Conservation (phyloP, 1,284 basidiomycete genomes). For the Sanghuangporus baumii region DNA sequence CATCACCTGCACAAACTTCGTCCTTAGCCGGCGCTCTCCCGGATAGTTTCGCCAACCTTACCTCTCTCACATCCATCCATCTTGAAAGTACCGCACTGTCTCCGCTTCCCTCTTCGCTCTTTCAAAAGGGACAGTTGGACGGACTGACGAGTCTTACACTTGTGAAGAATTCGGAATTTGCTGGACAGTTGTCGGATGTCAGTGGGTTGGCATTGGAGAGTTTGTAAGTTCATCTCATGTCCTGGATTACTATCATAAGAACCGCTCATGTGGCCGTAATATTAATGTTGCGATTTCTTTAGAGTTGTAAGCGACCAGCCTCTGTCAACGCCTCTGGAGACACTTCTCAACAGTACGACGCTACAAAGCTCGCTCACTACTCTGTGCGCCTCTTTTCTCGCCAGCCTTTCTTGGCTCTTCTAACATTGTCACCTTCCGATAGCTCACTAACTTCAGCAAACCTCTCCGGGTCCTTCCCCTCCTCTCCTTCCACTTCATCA, state of each 20-base stretch:
- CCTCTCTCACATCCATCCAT: conserved; percentile 35
- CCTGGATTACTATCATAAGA: too few relatives aligned
- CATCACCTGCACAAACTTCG: conserved; percentile 24
- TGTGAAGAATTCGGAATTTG: conserved; percentile 41
- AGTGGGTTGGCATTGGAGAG: conserved; percentile 32
- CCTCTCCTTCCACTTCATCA: conserved; percentile 23
- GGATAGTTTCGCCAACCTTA: conserved; percentile 33
- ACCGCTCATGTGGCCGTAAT: neutral
- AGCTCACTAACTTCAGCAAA: conserved; percentile 28
- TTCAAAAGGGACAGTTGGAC: conserved; percentile 26
- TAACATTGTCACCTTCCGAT: neutral
- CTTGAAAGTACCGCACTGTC: conserved; percentile 42
- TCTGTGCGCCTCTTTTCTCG: conserved; percentile 28
- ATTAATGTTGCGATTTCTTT: neutral
- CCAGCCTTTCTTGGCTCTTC: conserved; percentile 22
- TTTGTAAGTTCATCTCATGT: conserved; percentile 31
- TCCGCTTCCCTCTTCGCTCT: conserved; percentile 32
- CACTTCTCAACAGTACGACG: conserved; percentile 30
- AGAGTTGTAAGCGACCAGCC: conserved; percentile 34
- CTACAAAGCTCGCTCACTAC: conserved; percentile 33
- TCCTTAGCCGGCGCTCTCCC: conserved; percentile 32
- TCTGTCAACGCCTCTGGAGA: conserved; percentile 28
- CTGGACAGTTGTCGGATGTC: conserved; percentile 35
- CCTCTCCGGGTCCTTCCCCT: conserved; percentile 27
- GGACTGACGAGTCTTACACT: conserved; percentile 37